Evolutionary conservation across 352 stramenopile genomes (phyloP).

Genomic region (Globisporangium recalcitrans): DNA sequence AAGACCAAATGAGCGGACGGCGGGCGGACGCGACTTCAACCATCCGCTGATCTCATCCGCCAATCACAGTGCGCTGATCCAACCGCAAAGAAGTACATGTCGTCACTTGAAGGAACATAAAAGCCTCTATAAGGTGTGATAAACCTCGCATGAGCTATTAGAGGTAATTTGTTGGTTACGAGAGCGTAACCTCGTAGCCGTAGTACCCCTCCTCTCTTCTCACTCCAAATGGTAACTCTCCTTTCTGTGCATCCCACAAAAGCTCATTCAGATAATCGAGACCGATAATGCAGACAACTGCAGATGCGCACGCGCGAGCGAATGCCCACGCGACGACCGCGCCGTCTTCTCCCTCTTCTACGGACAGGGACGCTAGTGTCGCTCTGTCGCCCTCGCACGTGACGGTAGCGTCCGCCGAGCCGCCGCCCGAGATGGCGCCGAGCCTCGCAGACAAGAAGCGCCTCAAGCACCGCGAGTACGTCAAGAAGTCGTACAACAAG

Average conservation of each 20-base stretch:
- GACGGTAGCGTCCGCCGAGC: neutral
- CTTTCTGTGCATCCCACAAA: too few species aligned
- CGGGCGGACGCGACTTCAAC: too few species aligned
- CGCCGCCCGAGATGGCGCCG: neutral
- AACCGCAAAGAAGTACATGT: neutral
- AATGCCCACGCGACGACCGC: neutral
- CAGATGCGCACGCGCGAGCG: too few species aligned
- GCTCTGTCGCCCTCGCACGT: neutral
- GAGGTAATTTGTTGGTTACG: too few species aligned
- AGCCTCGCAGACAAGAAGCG: slow-evolving; percentile 42
- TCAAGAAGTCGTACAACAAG: slow-evolving; percentile 69
- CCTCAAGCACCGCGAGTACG: slow-evolving; percentile 60
- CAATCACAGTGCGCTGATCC: too few species aligned
- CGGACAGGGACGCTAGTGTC: neutral
- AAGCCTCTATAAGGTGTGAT: too few species aligned
- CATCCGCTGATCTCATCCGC: too few species aligned
- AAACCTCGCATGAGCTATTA: too few species aligned
- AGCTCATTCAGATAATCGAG: neutral
- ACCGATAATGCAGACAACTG: neutral
- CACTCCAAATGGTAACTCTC: too few species aligned
- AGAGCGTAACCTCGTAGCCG: too few species aligned
- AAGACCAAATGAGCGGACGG: neutral
- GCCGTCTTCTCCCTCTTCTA: neutral
- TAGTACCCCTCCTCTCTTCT: too few species aligned
- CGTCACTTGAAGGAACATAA: too few species aligned